Evolutionary conservation across 75 land plant species (phyloP).

Genomic region (Chamaecyparis obtusa): DNA sequence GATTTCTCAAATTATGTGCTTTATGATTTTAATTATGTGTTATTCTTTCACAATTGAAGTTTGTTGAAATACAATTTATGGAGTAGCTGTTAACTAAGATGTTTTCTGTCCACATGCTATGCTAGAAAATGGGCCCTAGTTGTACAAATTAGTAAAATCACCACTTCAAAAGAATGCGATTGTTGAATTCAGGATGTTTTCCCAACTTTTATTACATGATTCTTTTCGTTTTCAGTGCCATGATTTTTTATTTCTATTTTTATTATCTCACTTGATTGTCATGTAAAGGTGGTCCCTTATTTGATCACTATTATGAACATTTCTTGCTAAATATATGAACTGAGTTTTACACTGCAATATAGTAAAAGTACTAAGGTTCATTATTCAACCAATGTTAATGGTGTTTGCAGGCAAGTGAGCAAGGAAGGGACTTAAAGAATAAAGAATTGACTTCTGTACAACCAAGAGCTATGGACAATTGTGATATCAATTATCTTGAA

Average conservation of each 20-base stretch:
- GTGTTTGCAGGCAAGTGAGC: not conserved
- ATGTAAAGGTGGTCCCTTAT: not conserved
- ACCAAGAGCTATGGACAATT: not conserved
- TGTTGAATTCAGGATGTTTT: not conserved
- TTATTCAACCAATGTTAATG: not conserved
- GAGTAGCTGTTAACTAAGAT: too few species aligned
- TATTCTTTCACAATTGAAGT: too few species aligned
- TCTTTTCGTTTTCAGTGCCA: not conserved
- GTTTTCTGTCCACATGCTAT: too few species aligned
- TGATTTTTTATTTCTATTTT: not conserved
- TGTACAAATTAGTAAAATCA: too few species aligned
- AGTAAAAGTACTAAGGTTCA: too few species aligned
- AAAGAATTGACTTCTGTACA: not conserved
- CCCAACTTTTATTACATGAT: not conserved
- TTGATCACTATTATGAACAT: not conserved
- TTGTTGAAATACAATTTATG: too few species aligned
- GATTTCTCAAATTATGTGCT: too few species aligned
- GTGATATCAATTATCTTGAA: conserved; percentile 18
- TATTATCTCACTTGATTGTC: not conserved
- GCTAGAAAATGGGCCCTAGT: too few species aligned
- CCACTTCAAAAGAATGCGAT: not conserved
- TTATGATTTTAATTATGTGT: too few species aligned
- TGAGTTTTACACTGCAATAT: not conserved
- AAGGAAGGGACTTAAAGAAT: not conserved
- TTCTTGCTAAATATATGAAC: not conserved